Percentiles rank a stretch among this genome's conserved stretches.
These are phyloP conservation scores for Noccaea bulbosa DNA, from an alignment of 345 rosid species.

Conservation along the genomic window DNA sequence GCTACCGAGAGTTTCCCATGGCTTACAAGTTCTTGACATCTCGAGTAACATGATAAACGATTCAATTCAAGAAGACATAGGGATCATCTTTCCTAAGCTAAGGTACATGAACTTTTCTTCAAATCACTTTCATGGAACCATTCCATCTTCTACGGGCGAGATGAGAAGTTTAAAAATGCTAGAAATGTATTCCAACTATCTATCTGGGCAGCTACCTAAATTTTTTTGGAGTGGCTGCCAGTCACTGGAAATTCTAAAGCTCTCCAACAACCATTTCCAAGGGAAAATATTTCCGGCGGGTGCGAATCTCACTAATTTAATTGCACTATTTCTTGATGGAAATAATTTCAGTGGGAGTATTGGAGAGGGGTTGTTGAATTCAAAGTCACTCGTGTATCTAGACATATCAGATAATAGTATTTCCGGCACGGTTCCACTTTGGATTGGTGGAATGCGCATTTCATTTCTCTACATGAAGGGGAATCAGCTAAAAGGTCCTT, in stretches of 20 bases:
- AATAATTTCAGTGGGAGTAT: background rate
- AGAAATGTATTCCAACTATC: constrained; percentile 21
- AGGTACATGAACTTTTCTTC: constrained; percentile 1
- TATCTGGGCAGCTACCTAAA: constrained; percentile 14
- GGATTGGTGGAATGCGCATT: background rate
- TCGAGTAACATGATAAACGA: constrained; percentile 2
- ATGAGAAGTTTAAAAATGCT: constrained; percentile 2
- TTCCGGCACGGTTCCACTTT: background rate
- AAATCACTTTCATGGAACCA: constrained; percentile 13
- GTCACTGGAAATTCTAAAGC: background rate
- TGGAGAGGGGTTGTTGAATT: background rate
- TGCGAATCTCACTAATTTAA: background rate
- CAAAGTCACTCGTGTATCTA: background rate
- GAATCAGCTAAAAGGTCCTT: background rate
- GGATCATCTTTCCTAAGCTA: constrained; percentile 11
- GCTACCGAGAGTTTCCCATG: constrained; percentile 24
- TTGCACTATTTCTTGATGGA: background rate
- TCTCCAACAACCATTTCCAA: background rate
- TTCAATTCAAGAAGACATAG: constrained; percentile 22
- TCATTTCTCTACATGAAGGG: background rate
- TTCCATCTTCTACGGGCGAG: constrained; percentile 22
- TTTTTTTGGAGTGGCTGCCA: background rate
- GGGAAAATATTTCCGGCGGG: background rate
- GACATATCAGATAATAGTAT: background rate
- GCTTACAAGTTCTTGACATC: constrained; percentile 18